Conservation (phyloP, 2,329 filamentous ascomycete species). For the Pseudocercospora eumusae region DNA sequence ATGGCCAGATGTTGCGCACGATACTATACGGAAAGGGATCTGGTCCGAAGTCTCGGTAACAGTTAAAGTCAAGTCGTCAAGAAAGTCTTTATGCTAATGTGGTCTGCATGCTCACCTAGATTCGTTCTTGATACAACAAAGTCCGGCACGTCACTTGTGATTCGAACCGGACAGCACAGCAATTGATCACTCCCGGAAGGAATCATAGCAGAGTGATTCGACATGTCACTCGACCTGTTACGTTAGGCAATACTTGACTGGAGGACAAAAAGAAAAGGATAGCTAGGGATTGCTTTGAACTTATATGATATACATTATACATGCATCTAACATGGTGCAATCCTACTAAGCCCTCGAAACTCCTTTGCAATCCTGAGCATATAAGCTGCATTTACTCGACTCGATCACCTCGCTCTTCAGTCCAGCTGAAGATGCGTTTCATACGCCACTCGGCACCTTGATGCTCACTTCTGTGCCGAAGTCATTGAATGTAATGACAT, state of each 20-base stretch:
- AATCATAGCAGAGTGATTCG: not conserved
- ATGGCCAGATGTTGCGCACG: too few relatives aligned
- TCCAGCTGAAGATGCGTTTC: not conserved
- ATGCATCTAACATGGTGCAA: too few relatives aligned
- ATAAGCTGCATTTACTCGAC: not conserved
- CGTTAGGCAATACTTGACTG: not conserved
- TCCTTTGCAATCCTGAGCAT: not conserved
- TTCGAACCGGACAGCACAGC: not conserved
- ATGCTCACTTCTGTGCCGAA: not conserved
- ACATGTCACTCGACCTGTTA: not conserved
- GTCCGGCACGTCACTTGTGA: not conserved
- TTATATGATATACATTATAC: too few relatives aligned
- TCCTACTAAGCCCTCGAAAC: not conserved
- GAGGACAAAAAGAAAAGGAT: not conserved
- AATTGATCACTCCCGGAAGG: not conserved
- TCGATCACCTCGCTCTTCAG: not conserved
- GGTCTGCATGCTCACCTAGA: not conserved
- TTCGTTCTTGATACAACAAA: not conserved
- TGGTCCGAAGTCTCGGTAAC: too few relatives aligned
- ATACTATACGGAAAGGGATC: too few relatives aligned
- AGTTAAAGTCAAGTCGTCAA: too few relatives aligned
- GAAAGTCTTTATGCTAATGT: not conserved
- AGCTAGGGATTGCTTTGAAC: not conserved
- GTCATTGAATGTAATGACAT: not conserved
- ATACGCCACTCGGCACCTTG: not conserved